Evolutionary conservation across 768 basidiomycete species (phyloP), one percentile per base, ranked within the genome.

Genomic region (Trametopsis cervina): DNA sequence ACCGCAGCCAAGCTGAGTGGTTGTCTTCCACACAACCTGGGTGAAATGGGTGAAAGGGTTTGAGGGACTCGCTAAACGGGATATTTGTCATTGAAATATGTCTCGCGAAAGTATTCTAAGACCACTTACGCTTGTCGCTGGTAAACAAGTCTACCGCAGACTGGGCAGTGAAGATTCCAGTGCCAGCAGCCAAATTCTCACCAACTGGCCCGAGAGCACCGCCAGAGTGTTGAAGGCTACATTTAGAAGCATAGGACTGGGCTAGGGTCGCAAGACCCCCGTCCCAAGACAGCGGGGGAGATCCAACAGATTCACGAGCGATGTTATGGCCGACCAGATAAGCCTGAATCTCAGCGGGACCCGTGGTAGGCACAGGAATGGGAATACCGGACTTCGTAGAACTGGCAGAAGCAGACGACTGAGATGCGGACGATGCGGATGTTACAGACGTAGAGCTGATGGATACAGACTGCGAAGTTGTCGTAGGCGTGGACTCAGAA

Each of bases 111-210:
- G 7, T 33, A 33, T 7, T 33, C 29, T 7, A 4, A 10, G 4
- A 39, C n/a, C 27, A 61, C 74, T 45, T 53, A 80, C 82, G 57
- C 57, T 64, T 53, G 51, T 80, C 81, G 42, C 60, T 52, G n/a
- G 70, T 55, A 53, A 85, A 83, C 49, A 71, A 67, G 2, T 53
- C 52, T 29, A 83, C 59, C 11, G 76, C 84, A 1, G 58, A 38
- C 2, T 59, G 24, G 46, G 83, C 75, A 36, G 56, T 62, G 60
- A 73, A 84, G 11, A 45, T 46, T 5, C 78, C 81, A 10, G 81
- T 80, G 5, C 83, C 85, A 43, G 83, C 85, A 40, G 81, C 81
- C 52, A 88, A 64, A 58, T 88, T 87, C 65, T 87, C 84, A 56
- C 85, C 86, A 51, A 72, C 75, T 1, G 69, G 66, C 2, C 85